phyloP scores from a whole-genome alignment of 2,329 filamentous ascomycete genomes.

The Elsinoe batatas region DNA sequence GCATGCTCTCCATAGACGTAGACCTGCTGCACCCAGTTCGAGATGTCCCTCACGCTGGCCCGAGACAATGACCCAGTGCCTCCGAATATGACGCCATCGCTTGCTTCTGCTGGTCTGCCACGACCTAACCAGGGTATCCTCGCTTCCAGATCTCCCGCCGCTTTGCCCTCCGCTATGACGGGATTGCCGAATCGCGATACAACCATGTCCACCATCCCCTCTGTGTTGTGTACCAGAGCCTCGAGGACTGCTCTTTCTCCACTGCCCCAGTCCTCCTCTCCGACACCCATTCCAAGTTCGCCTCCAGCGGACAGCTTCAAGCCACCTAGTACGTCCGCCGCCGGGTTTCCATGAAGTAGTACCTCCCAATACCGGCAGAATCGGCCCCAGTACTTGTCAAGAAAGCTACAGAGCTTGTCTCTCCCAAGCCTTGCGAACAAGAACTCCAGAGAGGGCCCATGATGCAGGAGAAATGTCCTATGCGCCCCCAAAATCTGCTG shows the following conservation, averaged over 20 bases:
- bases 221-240: constrained; percentile 67
- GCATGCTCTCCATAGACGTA: constrained; percentile 75
- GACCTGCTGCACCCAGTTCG: constrained; percentile 80
- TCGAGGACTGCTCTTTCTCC: constrained; percentile 89
- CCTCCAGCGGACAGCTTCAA: constrained; percentile 84
- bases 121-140: constrained; percentile 59
- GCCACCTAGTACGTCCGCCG: constrained; percentile 66
- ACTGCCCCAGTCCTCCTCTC: constrained; percentile 89
- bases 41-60: constrained; percentile 60
- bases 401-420: constrained; percentile 57
- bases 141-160: constrained; percentile 19
- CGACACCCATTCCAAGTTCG: constrained; percentile 86
- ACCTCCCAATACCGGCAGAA: constrained; percentile 70
- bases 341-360: constrained; percentile 79
- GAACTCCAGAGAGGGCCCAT: constrained; percentile 62
- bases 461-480: constrained; percentile 75
- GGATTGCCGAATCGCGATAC: constrained; percentile 74
- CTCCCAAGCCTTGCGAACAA: constrained; percentile 58
- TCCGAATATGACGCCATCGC: constrained; percentile 80
- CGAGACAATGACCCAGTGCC: constrained; percentile 65
- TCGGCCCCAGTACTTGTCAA: constrained; percentile 73
- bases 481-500: constrained; percentile 78
- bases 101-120: constrained; percentile 54
- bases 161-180: constrained; percentile 21
- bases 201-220: constrained; percentile 78